phyloP scores from a whole-genome alignment of 2,329 filamentous ascomycete species.

The Fusarium odoratissimum region DNA sequence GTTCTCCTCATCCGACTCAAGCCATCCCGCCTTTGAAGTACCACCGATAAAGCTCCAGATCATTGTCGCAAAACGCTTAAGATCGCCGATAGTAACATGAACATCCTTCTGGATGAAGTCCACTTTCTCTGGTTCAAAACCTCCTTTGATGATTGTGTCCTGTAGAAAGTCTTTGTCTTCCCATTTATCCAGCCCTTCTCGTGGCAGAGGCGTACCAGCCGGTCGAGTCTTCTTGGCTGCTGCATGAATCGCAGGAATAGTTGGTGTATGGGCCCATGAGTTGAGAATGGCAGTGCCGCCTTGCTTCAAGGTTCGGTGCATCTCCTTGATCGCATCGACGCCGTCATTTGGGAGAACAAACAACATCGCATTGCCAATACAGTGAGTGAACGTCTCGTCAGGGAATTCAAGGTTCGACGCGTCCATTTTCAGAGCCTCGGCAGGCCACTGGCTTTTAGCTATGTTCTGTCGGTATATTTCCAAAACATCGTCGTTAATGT shows the following conservation, averaged over 20 bases:
- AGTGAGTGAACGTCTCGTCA: background rate
- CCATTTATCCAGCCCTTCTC: constrained; percentile 10
- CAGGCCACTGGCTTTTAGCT: background rate
- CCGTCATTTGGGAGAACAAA: constrained; percentile 8
- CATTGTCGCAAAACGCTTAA: background rate
- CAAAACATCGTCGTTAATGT: background rate
- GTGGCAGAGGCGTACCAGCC: background rate
- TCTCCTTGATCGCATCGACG: background rate
- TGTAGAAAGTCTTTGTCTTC: too few relatives aligned
- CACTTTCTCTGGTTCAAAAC: rapidly evolving
- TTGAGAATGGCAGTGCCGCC: background rate
- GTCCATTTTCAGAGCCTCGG: background rate
- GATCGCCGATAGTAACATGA: background rate
- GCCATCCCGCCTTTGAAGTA: constrained; percentile 1
- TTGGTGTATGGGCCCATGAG: background rate
- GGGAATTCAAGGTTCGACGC: background rate
- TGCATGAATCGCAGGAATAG: background rate
- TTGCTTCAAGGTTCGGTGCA: background rate
- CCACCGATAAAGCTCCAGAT: constrained; percentile 25
- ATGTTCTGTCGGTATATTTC: background rate
- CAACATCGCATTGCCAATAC: background rate
- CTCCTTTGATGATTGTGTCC: background rate
- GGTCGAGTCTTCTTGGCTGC: constrained; percentile 6
- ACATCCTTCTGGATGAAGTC: background rate
- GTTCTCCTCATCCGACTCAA: constrained; percentile 9